Evolutionary conservation across 805 yeast genomes (phyloP), one percentile per base, ranked within the genome.

Genomic region (Candida multigemmis): DNA sequence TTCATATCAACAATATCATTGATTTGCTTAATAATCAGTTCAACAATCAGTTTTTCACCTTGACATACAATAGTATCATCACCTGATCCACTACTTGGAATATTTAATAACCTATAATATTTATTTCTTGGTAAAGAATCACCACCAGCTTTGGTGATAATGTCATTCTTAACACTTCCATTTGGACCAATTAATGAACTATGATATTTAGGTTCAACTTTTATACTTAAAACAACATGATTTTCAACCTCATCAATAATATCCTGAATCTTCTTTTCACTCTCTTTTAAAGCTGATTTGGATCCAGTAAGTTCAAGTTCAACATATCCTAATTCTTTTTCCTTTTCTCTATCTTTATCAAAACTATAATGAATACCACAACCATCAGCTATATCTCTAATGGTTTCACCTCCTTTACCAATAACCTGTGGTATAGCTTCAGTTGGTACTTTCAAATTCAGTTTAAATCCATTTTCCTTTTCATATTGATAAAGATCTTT

Each of bases 321-420:
- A 22, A 76, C 78, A 28, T 44, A 56, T 4, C 75, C 80, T 10
- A 57, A 36, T 18, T 54, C 64, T 24, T 60, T 56, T 28, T 68
- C 77, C 18, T 48, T 53, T 14, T 60, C 65, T 18, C 50, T 50
- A 30, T 59, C 59, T 38, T 65, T 58, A 33, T 48, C 46, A 37
- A 63, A 59, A 27, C 52, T 46, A 50, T 73, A 64, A 38, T 76
- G 77, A 26, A 76, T 72, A 24, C 78, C 82, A 20, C 75, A 58
- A 21, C 68, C 72, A 27, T 78, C 86, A 35, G 83, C 72, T 32
- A 93, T 77, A 45, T 80, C 83, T 36, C 77, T 81, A 44, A 91
- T 79, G 27, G 68, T 71, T 35, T 83, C 89, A 48, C 97, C 96
- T 34, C 68, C 65, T 46, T 81, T 85, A 44, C 98, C 98, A 49